Percentiles rank a stretch among this genome's conserved stretches.
Conservation (phyloP, 352 stramenopile genomes). For the Pythium volutum region DNA sequence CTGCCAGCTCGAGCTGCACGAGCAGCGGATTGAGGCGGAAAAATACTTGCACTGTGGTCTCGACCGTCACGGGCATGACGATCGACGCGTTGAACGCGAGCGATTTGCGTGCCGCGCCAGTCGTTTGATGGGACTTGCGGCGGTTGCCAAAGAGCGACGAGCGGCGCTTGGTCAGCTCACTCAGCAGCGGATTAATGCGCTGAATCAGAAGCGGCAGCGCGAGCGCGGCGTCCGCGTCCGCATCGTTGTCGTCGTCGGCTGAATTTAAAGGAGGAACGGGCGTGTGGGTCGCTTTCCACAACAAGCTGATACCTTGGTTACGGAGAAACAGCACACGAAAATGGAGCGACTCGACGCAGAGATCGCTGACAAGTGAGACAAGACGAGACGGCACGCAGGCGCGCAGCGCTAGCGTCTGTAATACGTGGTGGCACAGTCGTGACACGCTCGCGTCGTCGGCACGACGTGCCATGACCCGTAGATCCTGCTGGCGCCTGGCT, state of each 20-base stretch:
- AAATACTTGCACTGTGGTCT: constrained; percentile 25
- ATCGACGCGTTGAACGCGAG: constrained; percentile 33
- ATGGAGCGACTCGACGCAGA: constrained; percentile 28
- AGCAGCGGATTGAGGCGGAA: constrained; percentile 34
- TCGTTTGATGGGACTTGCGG: constrained; percentile 20
- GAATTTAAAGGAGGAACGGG: constrained; percentile 5
- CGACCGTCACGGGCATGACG: constrained; percentile 25
- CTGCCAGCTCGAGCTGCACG: constrained; percentile 30
- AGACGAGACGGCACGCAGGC: constrained; percentile 34
- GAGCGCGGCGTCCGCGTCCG: not conserved
- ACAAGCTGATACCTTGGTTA: constrained; percentile 32
- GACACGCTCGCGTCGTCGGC: constrained; percentile 39
- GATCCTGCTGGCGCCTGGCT: constrained; percentile 32
- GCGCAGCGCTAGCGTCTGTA: constrained; percentile 42
- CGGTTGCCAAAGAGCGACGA: constrained; percentile 37
- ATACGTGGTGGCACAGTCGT: constrained; percentile 42
- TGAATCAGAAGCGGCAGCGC: constrained; percentile 7
- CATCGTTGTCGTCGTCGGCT: no score
- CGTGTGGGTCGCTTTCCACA: constrained; percentile 54
- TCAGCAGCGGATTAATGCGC: constrained; percentile 2
- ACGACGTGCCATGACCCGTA: constrained; percentile 35
- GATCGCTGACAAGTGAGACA: constrained; percentile 40
- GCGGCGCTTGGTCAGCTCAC: constrained; percentile 20
- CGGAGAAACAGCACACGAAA: constrained; percentile 48
- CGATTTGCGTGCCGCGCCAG: constrained; percentile 20